Evolutionary conservation across 495 filamentous ascomycete genomes (phyloP).

Genomic region (Sabuloglossum arenarium): DNA sequence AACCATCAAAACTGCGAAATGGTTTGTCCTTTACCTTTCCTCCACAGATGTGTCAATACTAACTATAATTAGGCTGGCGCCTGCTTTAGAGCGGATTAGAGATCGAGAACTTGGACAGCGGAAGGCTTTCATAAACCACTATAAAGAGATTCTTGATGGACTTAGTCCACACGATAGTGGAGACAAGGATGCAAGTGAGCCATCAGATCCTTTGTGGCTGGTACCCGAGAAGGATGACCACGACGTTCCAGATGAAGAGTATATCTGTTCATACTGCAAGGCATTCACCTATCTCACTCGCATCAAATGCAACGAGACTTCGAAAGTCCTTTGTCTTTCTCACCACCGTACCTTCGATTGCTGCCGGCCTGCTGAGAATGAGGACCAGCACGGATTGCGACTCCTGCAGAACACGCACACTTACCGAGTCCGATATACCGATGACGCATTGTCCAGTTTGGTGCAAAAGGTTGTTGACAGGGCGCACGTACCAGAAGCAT

Average conservation of each 20-base stretch:
- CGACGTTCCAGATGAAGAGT: constrained; percentile 73
- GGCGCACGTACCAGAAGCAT: constrained; percentile 64
- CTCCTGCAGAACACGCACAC: constrained; percentile 28
- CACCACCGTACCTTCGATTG: constrained; percentile 65
- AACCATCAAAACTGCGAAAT: constrained; percentile 84
- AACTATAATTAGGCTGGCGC: constrained; percentile 39
- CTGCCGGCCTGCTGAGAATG: constrained; percentile 41
- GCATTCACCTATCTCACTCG: constrained; percentile 79
- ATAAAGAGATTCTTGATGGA: background rate
- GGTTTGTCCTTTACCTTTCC: constrained; percentile 18
- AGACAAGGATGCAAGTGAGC: background rate
- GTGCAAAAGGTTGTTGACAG: constrained; percentile 70
- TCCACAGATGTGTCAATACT: background rate
- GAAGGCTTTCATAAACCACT: constrained; percentile 30
- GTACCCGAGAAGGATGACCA: constrained; percentile 33
- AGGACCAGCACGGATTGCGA: constrained; percentile 32
- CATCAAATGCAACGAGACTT: constrained; percentile 58
- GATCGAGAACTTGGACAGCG: constrained; percentile 51
- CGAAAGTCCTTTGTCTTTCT: constrained; percentile 54
- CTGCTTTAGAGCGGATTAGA: constrained; percentile 58
- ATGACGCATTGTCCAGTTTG: constrained; percentile 41
- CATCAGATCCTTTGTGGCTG: background rate
- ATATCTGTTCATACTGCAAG: constrained; percentile 83
- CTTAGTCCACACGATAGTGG: background rate
- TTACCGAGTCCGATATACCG: constrained; percentile 41